Base-by-base conservation (phyloP, 2,329 filamentous ascomycete species). In the Colletotrichum sp. region DNA sequence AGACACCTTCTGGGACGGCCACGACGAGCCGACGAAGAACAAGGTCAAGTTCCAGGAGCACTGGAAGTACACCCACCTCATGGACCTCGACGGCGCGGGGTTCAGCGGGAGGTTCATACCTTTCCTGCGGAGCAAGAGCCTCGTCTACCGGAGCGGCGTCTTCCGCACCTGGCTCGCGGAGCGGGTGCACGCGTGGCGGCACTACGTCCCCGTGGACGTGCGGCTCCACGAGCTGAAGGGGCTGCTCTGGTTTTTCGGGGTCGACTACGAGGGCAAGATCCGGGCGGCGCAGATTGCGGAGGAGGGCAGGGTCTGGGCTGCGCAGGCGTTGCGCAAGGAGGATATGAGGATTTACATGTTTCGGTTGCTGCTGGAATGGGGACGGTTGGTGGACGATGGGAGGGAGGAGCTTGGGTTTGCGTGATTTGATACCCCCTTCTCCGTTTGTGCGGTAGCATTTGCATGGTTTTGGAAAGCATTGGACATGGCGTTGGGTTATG, bases 281-380 rank as follows among this genome's bases (percentile, higher is more conserved):
- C 76, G 72, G 30, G 80, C 80, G 6, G 71, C 62, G 68, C 73
- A 65, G 36, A 77, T 81, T 34, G 80, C 77, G 39, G 78, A 86
- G n/a, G 85, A 86, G 63, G 87, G 87, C 1, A 82, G 83, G 36
- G 79, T 88, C 63, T 94, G 93, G 93, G 89, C 91, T 1, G 83
- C 83, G 2, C 87, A 86, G 80, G 91, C 90, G 15, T 78, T 94
- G 24, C 86, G 93, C 78, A 91, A 89, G 79, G 92, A 93, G 82
- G 94, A 95, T 80, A 94, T 94, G 91, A 92, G 95, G 83, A 88
- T 95, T 10, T 96, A 95, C 80, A 88, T 95, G 83, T 96, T 95
- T 80, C 85, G 94, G 52, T 81, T 95, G 78, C 81, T 95, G 80
- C 83, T 95, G 36, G 94, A 95, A 84, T 95, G 93, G 92, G 93